These are phyloP conservation scores for Apiotrichum mycotoxinovorans DNA, from an alignment of 1,284 basidiomycete species.

Conservation along the genomic window DNA sequence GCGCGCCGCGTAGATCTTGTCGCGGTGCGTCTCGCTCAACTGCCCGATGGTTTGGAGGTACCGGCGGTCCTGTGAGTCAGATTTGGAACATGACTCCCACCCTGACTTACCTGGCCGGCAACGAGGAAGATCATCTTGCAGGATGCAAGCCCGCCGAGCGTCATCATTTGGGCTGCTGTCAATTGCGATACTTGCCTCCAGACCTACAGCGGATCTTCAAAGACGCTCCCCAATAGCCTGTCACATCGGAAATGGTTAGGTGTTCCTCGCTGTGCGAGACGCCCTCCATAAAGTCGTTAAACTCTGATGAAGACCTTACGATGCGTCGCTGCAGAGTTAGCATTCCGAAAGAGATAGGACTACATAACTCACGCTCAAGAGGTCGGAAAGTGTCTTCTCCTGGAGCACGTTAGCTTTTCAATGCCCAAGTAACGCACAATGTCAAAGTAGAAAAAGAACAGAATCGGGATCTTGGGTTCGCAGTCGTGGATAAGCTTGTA, in stretches of 20 bases:
- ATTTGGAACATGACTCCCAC: background rate
- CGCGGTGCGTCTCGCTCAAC: background rate
- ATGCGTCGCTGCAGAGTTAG: background rate
- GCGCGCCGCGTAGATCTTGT: constrained; percentile 20
- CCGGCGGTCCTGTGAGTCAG: constrained; percentile 8
- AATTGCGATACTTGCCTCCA: background rate
- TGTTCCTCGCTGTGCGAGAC: constrained; percentile 52
- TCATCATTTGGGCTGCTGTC: constrained; percentile 3
- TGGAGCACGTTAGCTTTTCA: background rate
- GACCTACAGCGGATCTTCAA: constrained; percentile 25
- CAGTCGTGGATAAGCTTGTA: background rate
- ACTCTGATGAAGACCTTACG: constrained; percentile 9
- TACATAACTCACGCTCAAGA: background rate
- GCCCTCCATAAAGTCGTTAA: constrained; percentile 32
- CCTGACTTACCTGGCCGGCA: constrained; percentile 15
- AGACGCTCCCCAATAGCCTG: constrained; percentile 56
- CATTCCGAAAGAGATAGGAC: too few species aligned
- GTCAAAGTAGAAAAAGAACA: constrained; percentile 25
- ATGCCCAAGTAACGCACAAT: constrained; percentile 22
- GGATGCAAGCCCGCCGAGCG: constrained; percentile 7
- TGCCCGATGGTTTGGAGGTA: constrained; percentile 11
- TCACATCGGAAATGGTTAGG: constrained; percentile 56
- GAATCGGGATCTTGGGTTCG: constrained; percentile 2
- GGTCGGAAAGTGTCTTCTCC: constrained; percentile 1
- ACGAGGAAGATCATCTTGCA: constrained; percentile 21